Evolutionary conservation across 768 basidiomycete species (phyloP), one percentile per base, ranked within the genome.

Genomic region (Boletus sp.): DNA sequence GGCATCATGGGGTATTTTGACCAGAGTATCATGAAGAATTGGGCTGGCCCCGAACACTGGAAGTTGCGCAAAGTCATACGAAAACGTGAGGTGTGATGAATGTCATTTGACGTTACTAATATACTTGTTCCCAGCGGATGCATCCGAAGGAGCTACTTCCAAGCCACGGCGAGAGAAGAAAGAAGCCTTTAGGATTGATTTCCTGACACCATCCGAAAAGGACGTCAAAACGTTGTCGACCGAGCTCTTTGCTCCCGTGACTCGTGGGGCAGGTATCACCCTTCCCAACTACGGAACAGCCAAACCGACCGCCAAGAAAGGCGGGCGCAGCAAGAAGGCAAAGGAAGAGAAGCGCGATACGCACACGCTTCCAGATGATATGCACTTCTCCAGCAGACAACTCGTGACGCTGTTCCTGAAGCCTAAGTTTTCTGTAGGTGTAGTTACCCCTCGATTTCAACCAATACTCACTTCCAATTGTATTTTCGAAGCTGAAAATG

Each of bases 31-130:
- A 77, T 86, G 62, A 96, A 91, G 79, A 96, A 96, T 62, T 99
- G 97, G 97, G 97, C 97, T 4, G 97, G 97, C 0, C 95, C 95
- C 8, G 93, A 98, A 71, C 97, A 99, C 67, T 99, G 97, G 96
- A 98, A 96, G 69, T 70, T 98, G 64, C 77, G 89, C 57, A 89
- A 85, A 66, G 79, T 85, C n/a, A 76, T 93, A 49, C 82, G 88
- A 55, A 83, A 81, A 77, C 80, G 93, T 95, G 58, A 72, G 84
- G 70, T 13, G 51, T 41, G 7, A 14, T 45, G 19, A 27, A 27
- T n/a, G 45, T 44, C 11, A 23, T 47, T 45, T 37, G 21, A 25
- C 46, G 52, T 42, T 46, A 53, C 49, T 38, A 29, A 32, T 27
- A 7, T 50, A 54, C 25, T 11, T 49, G 30, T 47, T 56, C 64